These are phyloP conservation scores for Paxillus involutus DNA, from an alignment of 768 basidiomycete species.

Conservation along the genomic window DNA sequence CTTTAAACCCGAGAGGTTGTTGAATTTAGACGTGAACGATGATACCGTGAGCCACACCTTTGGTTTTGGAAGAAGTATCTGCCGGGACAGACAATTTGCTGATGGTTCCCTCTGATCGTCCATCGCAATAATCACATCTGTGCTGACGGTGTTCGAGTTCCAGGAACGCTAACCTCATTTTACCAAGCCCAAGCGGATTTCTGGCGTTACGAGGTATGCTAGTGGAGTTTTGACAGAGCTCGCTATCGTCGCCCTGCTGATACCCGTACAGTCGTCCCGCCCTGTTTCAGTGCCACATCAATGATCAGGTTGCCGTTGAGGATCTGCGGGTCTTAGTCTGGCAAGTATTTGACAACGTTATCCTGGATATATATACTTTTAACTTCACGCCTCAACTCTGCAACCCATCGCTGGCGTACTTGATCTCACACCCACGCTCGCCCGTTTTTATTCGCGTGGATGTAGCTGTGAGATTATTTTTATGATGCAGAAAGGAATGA, in stretches of 20 bases:
- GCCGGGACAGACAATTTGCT: slow-evolving; percentile 1
- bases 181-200: neutral
- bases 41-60: slow-evolving; percentile 1
- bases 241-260: neutral
- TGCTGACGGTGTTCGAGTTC: neutral
- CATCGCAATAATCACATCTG: neutral
- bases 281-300: neutral
- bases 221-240: neutral
- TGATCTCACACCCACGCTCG: too few relatives aligned
- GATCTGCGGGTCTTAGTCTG: neutral
- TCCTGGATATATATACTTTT: neutral
- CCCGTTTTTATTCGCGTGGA: neutral
- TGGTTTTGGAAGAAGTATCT: slow-evolving; percentile 4
- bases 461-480: neutral
- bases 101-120: slow-evolving; percentile 4
- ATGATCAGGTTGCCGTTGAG: neutral
- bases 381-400: too few relatives aligned
- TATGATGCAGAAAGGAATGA: neutral
- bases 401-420: too few relatives aligned
- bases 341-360: neutral
- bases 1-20: slow-evolving; percentile 38
- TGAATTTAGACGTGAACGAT: slow-evolving; percentile 9
- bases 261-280: neutral
- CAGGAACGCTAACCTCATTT: neutral
- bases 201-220: neutral